These are phyloP conservation scores for Ajuga reptans DNA, from an alignment of 305 asterid species.

Conservation along the genomic window DNA sequence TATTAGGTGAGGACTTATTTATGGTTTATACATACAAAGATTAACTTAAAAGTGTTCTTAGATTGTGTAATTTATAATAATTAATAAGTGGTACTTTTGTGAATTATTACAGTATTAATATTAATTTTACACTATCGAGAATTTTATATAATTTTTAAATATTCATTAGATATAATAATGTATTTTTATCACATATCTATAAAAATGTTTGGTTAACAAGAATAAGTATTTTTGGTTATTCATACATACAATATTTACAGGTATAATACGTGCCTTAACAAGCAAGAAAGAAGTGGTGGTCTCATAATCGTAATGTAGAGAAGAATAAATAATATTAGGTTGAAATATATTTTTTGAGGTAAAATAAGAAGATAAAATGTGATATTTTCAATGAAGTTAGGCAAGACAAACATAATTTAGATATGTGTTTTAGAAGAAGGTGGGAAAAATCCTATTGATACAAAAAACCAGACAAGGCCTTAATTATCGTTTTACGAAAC, in stretches of 20 bases:
- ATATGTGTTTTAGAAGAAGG: neutral
- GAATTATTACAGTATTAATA: neutral
- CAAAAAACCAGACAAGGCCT: neutral
- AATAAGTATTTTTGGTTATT: neutral
- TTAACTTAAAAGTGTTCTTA: neutral
- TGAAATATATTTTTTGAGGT: neutral
- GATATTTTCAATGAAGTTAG: neutral
- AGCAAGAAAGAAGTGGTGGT: neutral
- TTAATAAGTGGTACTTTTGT: neutral
- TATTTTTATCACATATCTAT: too few species aligned
- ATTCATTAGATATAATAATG: too few species aligned
- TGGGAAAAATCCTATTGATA: neutral
- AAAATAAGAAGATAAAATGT: neutral
- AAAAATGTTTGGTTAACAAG: too few species aligned
- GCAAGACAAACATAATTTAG: neutral
- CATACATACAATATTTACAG: neutral
- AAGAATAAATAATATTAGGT: neutral
- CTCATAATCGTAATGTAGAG: neutral
- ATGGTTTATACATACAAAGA: neutral
- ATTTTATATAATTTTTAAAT: too few species aligned
- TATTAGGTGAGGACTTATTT: neutral
- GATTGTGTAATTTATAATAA: neutral
- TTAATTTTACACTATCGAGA: neutral
- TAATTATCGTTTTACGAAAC: neutral
- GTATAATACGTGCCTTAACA: neutral